A percentile compares a stretch with the other conserved stretches of the same genome.
phyloP scores from a whole-genome alignment of 805 yeast species.

The Candida dendrica region DNA sequence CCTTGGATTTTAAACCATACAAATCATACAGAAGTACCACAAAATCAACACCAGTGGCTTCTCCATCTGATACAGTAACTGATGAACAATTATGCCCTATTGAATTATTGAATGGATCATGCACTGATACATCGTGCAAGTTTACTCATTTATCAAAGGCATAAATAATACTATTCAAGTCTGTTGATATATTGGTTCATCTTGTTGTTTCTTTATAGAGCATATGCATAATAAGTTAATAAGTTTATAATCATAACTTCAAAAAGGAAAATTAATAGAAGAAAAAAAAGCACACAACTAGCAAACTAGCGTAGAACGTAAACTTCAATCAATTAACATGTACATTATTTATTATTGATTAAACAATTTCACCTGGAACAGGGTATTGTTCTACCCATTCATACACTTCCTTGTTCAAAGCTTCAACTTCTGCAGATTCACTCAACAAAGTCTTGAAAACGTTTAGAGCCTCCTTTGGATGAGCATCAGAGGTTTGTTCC shows the following conservation, averaged over 20 bases:
- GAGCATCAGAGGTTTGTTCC: slow-evolving; percentile 47
- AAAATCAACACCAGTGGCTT: background rate
- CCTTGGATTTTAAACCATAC: slow-evolving; percentile 16
- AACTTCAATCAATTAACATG: too few species aligned
- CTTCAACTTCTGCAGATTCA: slow-evolving; percentile 52
- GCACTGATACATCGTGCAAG: slow-evolving; percentile 14
- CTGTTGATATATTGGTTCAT: too few species aligned
- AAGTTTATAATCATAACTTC: too few species aligned
- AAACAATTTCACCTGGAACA: slow-evolving; percentile 68
- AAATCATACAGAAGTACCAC: slow-evolving; percentile 11
- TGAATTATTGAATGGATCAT: slow-evolving; percentile 14
- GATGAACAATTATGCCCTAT: slow-evolving; percentile 15
- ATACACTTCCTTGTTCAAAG: slow-evolving; percentile 57
- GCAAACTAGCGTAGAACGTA: too few species aligned
- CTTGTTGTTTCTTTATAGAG: too few species aligned
- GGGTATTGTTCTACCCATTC: slow-evolving; percentile 73
- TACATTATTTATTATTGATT: too few species aligned
- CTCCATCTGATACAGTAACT: background rate
- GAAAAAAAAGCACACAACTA: too few species aligned
- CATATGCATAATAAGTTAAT: too few species aligned
- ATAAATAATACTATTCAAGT: too few species aligned
- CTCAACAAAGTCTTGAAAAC: slow-evolving; percentile 68
- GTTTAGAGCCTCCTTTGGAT: slow-evolving; percentile 52
- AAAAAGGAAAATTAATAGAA: too few species aligned
- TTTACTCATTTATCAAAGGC: slow-evolving; percentile 14